Base-by-base conservation (phyloP, 2,329 filamentous ascomycete species). In the Pseudocercospora pini-densiflorae region DNA sequence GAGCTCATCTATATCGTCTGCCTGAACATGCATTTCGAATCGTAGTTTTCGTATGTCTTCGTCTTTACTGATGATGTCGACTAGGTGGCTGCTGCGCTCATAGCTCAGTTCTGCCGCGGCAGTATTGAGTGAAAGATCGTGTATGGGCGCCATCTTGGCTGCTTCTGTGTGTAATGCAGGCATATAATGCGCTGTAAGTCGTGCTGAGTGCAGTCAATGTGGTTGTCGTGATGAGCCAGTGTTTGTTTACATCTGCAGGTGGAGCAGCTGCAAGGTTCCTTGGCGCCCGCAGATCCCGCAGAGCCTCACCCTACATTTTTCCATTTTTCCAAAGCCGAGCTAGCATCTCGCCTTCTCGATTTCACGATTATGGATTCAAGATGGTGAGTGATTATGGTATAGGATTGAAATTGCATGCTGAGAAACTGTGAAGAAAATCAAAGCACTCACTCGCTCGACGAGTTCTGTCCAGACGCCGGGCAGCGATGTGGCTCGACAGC, bases 31-130 rank as follows among this genome's bases (percentile, higher is more conserved):
- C 62, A 89, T 84, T 68, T 89, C 87, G 67, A 94, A 84, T 71
- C 88, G 88, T 61, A 93, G 79, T 70, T 89, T 86, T 57, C 94
- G 89, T 45, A 87, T 83, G 66, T 90, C 88, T 77, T 98, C 94
- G 70, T 93, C 88, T 73, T 92, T 91, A 71, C 88, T 81, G 63
- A 96, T 84, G 10, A 90, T 82, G 61, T 92, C 86, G 40, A 90
- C 86, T 62, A 89, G 84, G 71, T 90, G 88, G 62, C 87, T 79
- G 70, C 85, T 86, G 66, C 86, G 84, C 71, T 90, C 88, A 77
- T 94, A 92, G 72, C 87, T 87, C 67, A 91, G 80, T 76, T 96
- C 92, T 61, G 93, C 85, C 16, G 77, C 78, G 49, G 83, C 78
- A 55, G 83, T 86, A 63, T 82, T 81, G 55, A 88, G 79, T 47